Conservation (phyloP, 2,329 filamentous ascomycete species). For the Fusarium sororula region DNA sequence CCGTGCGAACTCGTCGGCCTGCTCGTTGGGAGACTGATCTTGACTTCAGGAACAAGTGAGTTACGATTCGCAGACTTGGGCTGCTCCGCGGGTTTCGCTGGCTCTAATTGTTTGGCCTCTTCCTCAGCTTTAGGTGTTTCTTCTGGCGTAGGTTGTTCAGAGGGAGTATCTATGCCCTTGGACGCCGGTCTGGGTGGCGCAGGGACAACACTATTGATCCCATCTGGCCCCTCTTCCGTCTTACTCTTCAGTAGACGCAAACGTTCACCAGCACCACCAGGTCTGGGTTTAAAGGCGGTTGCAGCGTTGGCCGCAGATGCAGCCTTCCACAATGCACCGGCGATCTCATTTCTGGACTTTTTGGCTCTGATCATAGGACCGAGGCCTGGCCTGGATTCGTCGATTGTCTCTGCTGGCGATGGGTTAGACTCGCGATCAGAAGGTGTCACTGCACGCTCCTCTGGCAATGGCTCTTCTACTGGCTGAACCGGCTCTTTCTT, state of each 20-base stretch:
- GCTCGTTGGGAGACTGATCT: slow-evolving; percentile 61
- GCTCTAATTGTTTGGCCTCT: slow-evolving; percentile 8
- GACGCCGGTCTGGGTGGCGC: slow-evolving; percentile 69
- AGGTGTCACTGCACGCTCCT: slow-evolving; percentile 35
- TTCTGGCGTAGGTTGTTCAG: slow-evolving; percentile 34
- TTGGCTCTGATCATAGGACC: slow-evolving; percentile 92
- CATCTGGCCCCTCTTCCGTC: slow-evolving; percentile 77
- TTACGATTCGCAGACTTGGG: slow-evolving; percentile 46
- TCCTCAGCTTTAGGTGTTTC: slow-evolving; percentile 4
- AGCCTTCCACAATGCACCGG: slow-evolving; percentile 81
- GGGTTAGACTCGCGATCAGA: slow-evolving; percentile 3
- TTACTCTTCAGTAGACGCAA: slow-evolving; percentile 70
- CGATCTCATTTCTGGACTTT: slow-evolving; percentile 76
- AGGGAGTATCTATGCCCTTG: slow-evolving; percentile 45
- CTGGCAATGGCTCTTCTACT: slow-evolving; percentile 12
- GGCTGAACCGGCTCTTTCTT: slow-evolving; percentile 5
- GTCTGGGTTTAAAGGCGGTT: slow-evolving; percentile 80
- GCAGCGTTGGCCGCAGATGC: slow-evolving; percentile 61
- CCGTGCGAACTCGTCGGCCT: slow-evolving; percentile 52
- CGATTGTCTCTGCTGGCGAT: slow-evolving; percentile 10
- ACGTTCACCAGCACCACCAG: slow-evolving; percentile 85
- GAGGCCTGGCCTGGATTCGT: slow-evolving; percentile 50
- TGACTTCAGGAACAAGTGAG: slow-evolving; percentile 64
- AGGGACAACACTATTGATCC: slow-evolving; percentile 87
- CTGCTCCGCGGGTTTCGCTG: slow-evolving; percentile 33